phyloP scores from a whole-genome alignment of 2,329 filamentous ascomycete species.

The Aschersonia sp. region DNA sequence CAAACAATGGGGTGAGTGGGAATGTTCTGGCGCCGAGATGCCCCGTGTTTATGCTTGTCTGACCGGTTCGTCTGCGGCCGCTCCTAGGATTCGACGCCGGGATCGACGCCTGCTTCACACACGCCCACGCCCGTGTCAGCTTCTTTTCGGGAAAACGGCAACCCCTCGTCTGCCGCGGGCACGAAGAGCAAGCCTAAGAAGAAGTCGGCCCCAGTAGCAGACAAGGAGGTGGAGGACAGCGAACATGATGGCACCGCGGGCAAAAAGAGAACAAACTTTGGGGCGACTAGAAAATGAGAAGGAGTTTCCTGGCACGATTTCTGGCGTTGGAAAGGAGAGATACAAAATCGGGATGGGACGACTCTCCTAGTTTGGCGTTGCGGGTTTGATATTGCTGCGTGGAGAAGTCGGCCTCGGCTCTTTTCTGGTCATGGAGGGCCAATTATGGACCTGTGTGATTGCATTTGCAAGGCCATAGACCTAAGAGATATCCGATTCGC shows the following conservation, averaged over 20 bases:
- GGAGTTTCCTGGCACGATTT: not conserved
- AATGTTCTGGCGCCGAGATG: not conserved
- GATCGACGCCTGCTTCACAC: conserved; percentile 28
- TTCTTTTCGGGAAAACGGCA: conserved; percentile 34
- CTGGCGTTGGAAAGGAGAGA: not conserved
- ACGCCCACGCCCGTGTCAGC: conserved; percentile 42
- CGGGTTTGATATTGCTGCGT: too few species aligned
- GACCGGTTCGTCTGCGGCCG: not conserved
- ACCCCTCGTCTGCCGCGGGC: conserved; percentile 37
- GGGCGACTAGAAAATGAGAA: conserved; percentile 33
- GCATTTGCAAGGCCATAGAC: not conserved
- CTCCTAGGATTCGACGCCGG: conserved; percentile 26
- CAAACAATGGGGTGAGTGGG: conserved; percentile 17
- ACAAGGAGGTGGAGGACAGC: conserved; percentile 34
- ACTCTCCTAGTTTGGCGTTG: too few species aligned
- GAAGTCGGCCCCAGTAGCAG: conserved; percentile 17
- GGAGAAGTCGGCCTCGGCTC: not conserved
- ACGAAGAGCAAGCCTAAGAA: conserved; percentile 38
- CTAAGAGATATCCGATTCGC: too few species aligned
- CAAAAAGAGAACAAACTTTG: conserved; percentile 45
- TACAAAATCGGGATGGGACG: too few species aligned
- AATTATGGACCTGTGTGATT: not conserved
- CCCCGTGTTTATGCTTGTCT: too few species aligned
- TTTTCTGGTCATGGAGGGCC: not conserved
- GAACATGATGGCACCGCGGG: conserved; percentile 38